These are phyloP conservation scores for Cicer bijugum DNA, from an alignment of 306 rosid species.

Conservation along the genomic window DNA sequence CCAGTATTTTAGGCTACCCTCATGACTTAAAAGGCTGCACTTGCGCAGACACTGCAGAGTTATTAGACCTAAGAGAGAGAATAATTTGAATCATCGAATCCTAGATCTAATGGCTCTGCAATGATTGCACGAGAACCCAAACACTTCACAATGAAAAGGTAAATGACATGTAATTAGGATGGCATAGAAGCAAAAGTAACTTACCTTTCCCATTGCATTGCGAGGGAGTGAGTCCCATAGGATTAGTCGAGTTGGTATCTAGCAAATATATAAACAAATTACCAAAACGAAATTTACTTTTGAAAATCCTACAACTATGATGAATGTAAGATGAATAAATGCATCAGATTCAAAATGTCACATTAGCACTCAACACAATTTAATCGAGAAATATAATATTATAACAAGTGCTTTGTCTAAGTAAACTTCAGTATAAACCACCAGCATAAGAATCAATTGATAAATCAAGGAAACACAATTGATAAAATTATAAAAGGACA, in stretches of 20 bases:
- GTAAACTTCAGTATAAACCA: neutral
- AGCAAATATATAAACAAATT: slow-evolving; percentile 40
- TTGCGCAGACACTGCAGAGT: no score
- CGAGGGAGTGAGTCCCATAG: slow-evolving; percentile 84
- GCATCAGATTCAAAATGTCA: neutral
- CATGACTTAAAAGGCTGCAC: neutral
- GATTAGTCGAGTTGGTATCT: slow-evolving; percentile 73
- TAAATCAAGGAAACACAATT: neutral
- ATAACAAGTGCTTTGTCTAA: neutral
- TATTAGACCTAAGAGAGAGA: no score
- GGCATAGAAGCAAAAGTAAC: slow-evolving; percentile 16
- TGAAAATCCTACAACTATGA: neutral
- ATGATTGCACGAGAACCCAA: neutral
- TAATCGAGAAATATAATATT: neutral
- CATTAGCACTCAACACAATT: slow-evolving; percentile 1
- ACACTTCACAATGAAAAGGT: slow-evolving; percentile 8
- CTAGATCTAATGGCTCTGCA: neutral
- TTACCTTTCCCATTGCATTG: slow-evolving; percentile 98
- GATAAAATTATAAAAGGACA: neutral
- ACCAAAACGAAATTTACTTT: slow-evolving; percentile 15
- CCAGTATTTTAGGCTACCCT: neutral
- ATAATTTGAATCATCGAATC: no score
- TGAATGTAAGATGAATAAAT: slow-evolving; percentile 1
- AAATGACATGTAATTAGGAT: neutral
- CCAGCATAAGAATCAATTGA: neutral